These are phyloP conservation scores for Blastomyces percursus DNA, from an alignment of 2,329 filamentous ascomycete species.

Conservation along the genomic window DNA sequence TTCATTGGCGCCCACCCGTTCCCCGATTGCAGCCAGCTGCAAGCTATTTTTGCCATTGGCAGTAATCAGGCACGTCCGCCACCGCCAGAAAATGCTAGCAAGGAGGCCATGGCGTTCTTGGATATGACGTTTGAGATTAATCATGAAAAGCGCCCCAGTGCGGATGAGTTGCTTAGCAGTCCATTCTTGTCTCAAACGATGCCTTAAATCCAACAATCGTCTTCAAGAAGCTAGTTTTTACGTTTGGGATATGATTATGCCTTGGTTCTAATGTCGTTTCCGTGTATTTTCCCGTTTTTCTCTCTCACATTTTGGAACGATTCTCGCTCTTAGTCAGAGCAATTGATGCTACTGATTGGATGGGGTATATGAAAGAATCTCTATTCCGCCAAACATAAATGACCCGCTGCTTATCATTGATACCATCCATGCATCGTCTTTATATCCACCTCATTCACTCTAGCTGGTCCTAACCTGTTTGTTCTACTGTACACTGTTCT, in stretches of 20 bases:
- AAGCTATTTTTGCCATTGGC: conserved; percentile 98
- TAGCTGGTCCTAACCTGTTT: not conserved
- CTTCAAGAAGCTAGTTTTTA: not conserved
- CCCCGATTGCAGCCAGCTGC: conserved; percentile 91
- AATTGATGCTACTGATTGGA: no score
- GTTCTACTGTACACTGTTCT: not conserved
- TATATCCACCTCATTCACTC: not conserved
- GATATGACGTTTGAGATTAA: conserved; percentile 90
- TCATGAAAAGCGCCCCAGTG: conserved; percentile 80
- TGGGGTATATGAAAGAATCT: not conserved
- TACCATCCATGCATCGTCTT: not conserved
- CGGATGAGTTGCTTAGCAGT: conserved; percentile 78
- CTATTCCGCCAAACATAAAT: not conserved
- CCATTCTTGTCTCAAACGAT: conserved; percentile 63
- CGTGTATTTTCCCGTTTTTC: not conserved
- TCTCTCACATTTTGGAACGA: not conserved
- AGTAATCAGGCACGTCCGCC: conserved; percentile 77
- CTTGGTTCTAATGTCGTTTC: not conserved
- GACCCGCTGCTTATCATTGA: not conserved
- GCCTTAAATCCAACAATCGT: conserved; percentile 33
- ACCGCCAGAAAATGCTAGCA: conserved; percentile 74
- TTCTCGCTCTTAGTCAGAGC: conserved; percentile 1
- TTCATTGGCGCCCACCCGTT: conserved; percentile 95
- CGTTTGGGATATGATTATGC: not conserved
- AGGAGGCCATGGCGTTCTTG: conserved; percentile 74